Base-by-base conservation (phyloP, 169 alveolate genomes). In the Blepharisma undulans region DNA sequence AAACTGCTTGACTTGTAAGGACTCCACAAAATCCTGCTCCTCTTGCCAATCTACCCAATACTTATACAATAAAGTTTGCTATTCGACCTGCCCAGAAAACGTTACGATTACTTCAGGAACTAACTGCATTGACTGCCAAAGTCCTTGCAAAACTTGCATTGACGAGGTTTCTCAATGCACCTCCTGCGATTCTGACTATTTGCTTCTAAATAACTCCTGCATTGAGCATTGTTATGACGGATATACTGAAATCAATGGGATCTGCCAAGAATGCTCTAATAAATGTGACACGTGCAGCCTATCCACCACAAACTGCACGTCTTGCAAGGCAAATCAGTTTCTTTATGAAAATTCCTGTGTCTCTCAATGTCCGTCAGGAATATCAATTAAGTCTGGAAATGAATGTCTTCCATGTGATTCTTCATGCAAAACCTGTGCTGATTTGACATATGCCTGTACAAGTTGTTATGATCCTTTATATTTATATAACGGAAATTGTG, bases 61-160 rank as follows among this genome's bases (percentile, higher is more conserved):
- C n/a, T 32, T 86, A 21, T 86, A 86, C n/a, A 19, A 27, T 8
- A 72, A 72, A 19, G 25, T 59, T 21, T 86, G 91, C 84, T n/a
- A 30, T 59, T 21, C 74, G 0, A 60, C 33, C 36, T 82, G 89
- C 60, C 76, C 29, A 48, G 80, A 74, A 74, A 59, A 32, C n/a
- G 91, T 33, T 8, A 25, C 22, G n/a, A 25, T 29, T 29, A 66
- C 66, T 29, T 21, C 33, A 21, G 91, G 91, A 4, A 29, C 80
- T 27, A 7, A 60, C 4, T 86, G 91, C 71, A 19, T 66, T 86
- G 48, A 21, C 25, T 86, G 91, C 66, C 61, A 27, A 66, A 72
- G 72, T 72, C 84, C 91, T 25, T 86, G 91, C 27, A 86, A 86
- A 36, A 86, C 91, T 33, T 86, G 91, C 27, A 29, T 19, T 27